Evolutionary conservation across 495 filamentous ascomycete genomes (phyloP).

Genomic region (Pyronema omphalodes): DNA sequence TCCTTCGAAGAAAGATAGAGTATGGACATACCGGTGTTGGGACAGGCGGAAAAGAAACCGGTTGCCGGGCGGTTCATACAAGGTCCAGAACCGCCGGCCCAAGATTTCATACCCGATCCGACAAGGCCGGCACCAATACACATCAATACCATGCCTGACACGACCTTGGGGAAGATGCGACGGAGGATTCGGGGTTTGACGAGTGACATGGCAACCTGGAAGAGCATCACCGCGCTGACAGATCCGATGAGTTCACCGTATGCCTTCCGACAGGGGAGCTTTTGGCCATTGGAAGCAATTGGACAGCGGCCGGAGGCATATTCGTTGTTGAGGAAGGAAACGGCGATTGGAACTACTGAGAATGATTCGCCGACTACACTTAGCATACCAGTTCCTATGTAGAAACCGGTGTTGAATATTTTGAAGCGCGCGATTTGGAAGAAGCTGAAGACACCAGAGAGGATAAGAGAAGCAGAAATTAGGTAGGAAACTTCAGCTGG

Average conservation of each 20-base stretch:
- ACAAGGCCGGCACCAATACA: constrained; percentile 27
- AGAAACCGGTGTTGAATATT: constrained; percentile 27
- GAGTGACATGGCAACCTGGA: constrained; percentile 27
- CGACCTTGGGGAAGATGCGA: constrained; percentile 28
- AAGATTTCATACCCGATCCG: constrained; percentile 26
- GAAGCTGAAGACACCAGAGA: constrained; percentile 26
- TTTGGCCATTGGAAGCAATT: constrained; percentile 16
- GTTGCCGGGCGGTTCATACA: constrained; percentile 23
- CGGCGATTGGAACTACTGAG: constrained; percentile 26
- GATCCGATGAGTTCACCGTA: constrained; percentile 27
- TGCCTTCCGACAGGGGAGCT: constrained; percentile 26
- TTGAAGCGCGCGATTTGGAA: constrained; percentile 27
- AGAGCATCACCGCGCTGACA: constrained; percentile 27
- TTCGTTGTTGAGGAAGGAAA: constrained; percentile 26
- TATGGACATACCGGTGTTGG: constrained; percentile 14
- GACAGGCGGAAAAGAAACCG: constrained; percentile 25
- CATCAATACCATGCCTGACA: constrained; percentile 26
- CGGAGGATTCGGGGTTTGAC: constrained; percentile 26
- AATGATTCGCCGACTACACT: constrained; percentile 28
- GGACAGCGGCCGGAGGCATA: constrained; percentile 25
- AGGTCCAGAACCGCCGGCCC: constrained; percentile 26
- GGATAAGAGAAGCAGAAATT: constrained; percentile 27
- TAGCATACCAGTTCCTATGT: constrained; percentile 27
- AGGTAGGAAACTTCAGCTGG: constrained; percentile 24
- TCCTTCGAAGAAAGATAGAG: background rate